Percentiles rank a stretch among this genome's conserved stretches.
Evolutionary conservation across 2,329 filamentous ascomycete species (phyloP).

Genomic region (Cordyceps fumosorosea): DNA sequence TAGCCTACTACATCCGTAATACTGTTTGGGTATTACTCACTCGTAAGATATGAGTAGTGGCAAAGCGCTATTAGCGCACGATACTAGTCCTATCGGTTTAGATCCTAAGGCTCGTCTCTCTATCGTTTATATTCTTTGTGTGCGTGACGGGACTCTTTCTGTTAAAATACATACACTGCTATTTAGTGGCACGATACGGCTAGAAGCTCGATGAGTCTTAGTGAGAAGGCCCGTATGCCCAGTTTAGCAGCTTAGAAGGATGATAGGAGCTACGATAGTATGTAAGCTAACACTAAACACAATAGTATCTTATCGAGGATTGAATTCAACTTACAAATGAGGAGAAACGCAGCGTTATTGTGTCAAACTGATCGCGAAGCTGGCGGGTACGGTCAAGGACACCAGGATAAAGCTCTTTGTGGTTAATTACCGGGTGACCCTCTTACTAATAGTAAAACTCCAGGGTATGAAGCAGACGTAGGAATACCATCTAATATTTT

Average conservation of each 20-base stretch:
- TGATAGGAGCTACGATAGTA: no score
- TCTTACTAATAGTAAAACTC: not conserved
- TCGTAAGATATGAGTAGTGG: not conserved
- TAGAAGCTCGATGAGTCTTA: not conserved
- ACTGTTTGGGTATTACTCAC: conserved; percentile 22
- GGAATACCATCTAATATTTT: not conserved
- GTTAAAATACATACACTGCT: not conserved
- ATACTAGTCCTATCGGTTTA: not conserved
- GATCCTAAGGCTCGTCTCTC: not conserved
- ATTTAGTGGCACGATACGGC: not conserved
- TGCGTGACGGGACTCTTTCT: not conserved
- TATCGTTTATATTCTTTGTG: not conserved
- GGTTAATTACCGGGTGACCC: not conserved
- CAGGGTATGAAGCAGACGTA: not conserved
- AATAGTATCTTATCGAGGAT: no score
- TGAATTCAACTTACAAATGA: no score
- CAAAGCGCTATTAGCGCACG: not conserved
- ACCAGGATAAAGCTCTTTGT: not conserved
- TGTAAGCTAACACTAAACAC: no score
- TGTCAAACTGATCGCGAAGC: no score
- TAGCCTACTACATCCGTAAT: conserved; percentile 18
- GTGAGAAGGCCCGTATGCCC: not conserved
- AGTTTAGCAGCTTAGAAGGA: no score
- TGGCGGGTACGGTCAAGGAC: no score
- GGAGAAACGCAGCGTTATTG: no score